Evolutionary conservation across 2,329 filamentous ascomycete genomes (phyloP).

Genomic region (Verticillium isaacii): DNA sequence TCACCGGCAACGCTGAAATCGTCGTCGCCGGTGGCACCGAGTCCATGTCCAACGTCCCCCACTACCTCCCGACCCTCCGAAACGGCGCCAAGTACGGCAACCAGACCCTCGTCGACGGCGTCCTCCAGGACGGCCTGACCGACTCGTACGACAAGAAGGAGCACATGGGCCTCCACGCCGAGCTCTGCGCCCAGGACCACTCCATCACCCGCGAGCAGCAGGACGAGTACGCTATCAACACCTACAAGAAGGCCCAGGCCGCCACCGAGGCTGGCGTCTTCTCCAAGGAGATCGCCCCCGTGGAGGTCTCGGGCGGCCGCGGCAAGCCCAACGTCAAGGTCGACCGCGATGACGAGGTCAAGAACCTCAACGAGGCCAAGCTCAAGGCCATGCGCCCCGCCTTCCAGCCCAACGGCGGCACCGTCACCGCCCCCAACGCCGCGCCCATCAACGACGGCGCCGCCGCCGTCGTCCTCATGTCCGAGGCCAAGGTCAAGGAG

Average conservation of each 20-base stretch:
- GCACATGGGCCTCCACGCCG: constrained; percentile 90
- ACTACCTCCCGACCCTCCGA: constrained; percentile 88
- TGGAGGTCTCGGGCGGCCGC: constrained; percentile 81
- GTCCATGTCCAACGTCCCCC: constrained; percentile 97
- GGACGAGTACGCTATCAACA: constrained; percentile 92
- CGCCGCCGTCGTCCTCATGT: constrained; percentile 86
- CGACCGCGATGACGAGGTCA: constrained; percentile 88
- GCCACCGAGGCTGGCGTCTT: constrained; percentile 81
- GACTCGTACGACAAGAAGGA: constrained; percentile 90
- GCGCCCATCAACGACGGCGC: constrained; percentile 95
- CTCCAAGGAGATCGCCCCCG: constrained; percentile 78
- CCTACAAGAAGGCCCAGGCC: constrained; percentile 88
- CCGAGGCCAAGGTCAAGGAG: constrained; percentile 89
- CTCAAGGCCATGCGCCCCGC: constrained; percentile 80
- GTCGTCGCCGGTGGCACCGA: constrained; percentile 93
- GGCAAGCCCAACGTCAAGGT: constrained; percentile 82
- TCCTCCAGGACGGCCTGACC: constrained; percentile 90
- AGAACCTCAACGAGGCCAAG: constrained; percentile 85
- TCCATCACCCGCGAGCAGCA: constrained; percentile 77
- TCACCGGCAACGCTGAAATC: constrained; percentile 88
- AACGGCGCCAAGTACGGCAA: constrained; percentile 91
- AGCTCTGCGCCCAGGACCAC: constrained; percentile 87
- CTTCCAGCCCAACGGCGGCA: constrained; percentile 75
- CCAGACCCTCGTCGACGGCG: constrained; percentile 81
- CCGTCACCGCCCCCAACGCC: constrained; percentile 93